Conservation (phyloP, 306 rosid genomes). For the Parietaria judaica region DNA sequence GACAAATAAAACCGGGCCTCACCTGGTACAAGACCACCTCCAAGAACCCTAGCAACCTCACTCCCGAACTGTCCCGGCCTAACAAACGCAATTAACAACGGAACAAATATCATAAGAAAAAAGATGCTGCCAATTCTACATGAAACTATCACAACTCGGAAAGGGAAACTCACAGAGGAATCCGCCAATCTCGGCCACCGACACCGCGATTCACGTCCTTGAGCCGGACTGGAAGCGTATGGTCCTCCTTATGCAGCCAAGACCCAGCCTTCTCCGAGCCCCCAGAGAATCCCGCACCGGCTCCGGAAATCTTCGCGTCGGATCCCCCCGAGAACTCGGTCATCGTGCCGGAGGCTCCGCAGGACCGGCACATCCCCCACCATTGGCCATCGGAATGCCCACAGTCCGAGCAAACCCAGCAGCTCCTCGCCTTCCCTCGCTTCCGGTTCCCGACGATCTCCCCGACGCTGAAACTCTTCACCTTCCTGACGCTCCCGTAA, state of each 20-base stretch:
- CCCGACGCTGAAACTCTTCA: constrained; percentile 14
- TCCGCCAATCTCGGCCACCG: constrained; percentile 39
- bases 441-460: constrained; percentile 24
- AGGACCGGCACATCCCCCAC: constrained; percentile 68
- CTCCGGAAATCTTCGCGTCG: neutral
- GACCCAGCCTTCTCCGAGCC: constrained; percentile 41
- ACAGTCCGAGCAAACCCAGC: constrained; percentile 66
- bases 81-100: constrained; percentile 18
- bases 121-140: neutral
- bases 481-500: constrained; percentile 22
- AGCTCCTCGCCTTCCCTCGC: constrained; percentile 35
- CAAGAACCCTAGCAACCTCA: constrained; percentile 76
- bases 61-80: constrained; percentile 67
- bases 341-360: constrained; percentile 35
- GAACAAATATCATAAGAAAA: constrained; percentile 2
- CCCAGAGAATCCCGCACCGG: constrained; percentile 17
- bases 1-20: constrained; percentile 8
- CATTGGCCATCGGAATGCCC: constrained; percentile 59
- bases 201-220: constrained; percentile 62
- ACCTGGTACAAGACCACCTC: constrained; percentile 99
- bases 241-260: constrained; percentile 52
- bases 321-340: constrained; percentile 33
- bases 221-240: constrained; percentile 48
- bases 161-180: constrained; percentile 57
- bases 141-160: neutral